These are phyloP conservation scores for Botrytis paeoniae DNA, from an alignment of 2,329 filamentous ascomycete genomes.

Conservation along the genomic window DNA sequence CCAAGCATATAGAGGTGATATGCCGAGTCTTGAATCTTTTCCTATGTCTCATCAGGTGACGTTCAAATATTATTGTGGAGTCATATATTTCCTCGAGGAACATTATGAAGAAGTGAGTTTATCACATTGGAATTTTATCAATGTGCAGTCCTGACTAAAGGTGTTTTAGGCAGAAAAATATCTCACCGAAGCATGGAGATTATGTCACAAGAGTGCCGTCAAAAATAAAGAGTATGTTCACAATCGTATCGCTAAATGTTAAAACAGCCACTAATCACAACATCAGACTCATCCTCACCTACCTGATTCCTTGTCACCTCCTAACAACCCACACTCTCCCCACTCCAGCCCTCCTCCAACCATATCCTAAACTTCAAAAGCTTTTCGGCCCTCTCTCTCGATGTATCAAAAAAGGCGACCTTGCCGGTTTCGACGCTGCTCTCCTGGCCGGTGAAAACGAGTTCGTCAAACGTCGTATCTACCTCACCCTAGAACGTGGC, in stretches of 20 bases:
- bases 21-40: constrained; percentile 76
- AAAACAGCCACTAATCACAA: constrained; percentile 20
- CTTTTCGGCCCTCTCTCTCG: constrained; percentile 75
- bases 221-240: constrained; percentile 68
- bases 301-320: constrained; percentile 89
- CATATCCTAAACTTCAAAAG: constrained; percentile 71
- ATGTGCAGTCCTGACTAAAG: constrained; percentile 5
- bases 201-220: constrained; percentile 69
- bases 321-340: constrained; percentile 86
- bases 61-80: constrained; percentile 93
- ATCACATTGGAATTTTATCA: background rate
- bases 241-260: background rate
- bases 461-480: constrained; percentile 90
- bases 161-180: constrained; percentile 68
- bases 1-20: constrained; percentile 71
- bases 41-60: constrained; percentile 90
- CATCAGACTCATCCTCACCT: constrained; percentile 79
- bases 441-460: constrained; percentile 81
- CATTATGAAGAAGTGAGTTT: constrained; percentile 73
- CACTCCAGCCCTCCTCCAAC: constrained; percentile 64
- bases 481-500: constrained; percentile 87
- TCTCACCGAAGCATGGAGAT: constrained; percentile 75
- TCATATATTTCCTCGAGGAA: constrained; percentile 91
- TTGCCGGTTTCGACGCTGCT: constrained; percentile 79
- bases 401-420: constrained; percentile 79